phyloP scores from a whole-genome alignment of 192 early-diverging fungal species.

The Mortierella claussenii region DNA sequence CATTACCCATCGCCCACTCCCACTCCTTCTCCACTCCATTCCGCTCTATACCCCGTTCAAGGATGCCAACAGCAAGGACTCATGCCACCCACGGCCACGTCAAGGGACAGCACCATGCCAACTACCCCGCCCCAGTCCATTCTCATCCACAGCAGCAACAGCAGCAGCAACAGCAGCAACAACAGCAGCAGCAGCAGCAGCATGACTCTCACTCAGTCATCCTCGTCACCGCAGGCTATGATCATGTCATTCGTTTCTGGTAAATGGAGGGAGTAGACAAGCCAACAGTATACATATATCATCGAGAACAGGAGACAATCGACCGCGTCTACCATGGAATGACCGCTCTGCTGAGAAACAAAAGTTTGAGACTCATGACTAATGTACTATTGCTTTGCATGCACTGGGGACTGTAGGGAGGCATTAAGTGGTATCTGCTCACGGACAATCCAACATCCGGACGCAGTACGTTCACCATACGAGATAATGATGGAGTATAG shows the following conservation, averaged over 20 bases:
- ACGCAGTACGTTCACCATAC: conserved; percentile 69
- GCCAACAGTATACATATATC: too few species aligned
- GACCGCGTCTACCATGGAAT: too few species aligned
- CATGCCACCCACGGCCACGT: conserved; percentile 13
- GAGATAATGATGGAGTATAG: too few species aligned
- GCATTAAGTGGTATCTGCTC: conserved; percentile 71
- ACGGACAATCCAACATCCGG: conserved; percentile 81
- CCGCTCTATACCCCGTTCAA: too few species aligned
- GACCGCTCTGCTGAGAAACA: too few species aligned
- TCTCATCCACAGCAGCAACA: conserved; percentile 42
- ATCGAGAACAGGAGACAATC: too few species aligned
- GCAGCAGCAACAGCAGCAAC: conserved; percentile 48
- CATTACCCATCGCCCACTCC: too few species aligned
- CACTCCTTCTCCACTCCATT: too few species aligned
- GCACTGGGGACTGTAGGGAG: too few species aligned
- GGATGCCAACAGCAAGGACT: conserved; percentile 40
- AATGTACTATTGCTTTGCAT: too few species aligned
- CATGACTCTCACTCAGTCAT: conserved; percentile 67
- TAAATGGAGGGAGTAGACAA: too few species aligned
- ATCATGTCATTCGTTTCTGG: conserved; percentile 80
- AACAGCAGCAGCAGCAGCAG: conserved; percentile 57
- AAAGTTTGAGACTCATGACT: too few species aligned
- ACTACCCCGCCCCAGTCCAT: conserved; percentile 28
- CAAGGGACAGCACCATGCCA: conserved; percentile 39
- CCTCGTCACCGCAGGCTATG: conserved; percentile 82